Evolutionary conservation across 2,329 filamentous ascomycete genomes (phyloP).

Genomic region (Ceratocystiopsis sp.): DNA sequence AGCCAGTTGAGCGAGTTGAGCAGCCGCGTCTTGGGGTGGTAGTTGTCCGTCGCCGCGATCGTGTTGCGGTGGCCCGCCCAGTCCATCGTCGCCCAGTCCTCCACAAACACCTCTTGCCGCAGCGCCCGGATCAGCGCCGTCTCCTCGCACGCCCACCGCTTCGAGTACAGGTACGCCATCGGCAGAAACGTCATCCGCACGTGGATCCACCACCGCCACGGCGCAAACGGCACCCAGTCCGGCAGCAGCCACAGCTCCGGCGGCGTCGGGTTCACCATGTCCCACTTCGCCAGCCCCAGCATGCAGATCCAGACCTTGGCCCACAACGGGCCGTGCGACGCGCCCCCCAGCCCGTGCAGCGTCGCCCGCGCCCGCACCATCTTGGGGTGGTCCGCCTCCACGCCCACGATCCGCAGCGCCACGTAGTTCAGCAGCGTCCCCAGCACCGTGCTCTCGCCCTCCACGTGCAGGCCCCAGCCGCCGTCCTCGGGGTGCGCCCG

Average conservation of each 20-base stretch:
- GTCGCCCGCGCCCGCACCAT: constrained; percentile 73
- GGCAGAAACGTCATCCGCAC: constrained; percentile 92
- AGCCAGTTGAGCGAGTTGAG: constrained; percentile 66
- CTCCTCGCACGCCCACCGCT: constrained; percentile 59
- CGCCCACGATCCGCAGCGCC: constrained; percentile 62
- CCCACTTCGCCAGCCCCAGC: constrained; percentile 71
- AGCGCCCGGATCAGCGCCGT: constrained; percentile 58
- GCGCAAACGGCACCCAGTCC: constrained; percentile 77
- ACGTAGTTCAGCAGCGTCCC: constrained; percentile 84
- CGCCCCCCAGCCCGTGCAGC: constrained; percentile 74
- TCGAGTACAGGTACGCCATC: constrained; percentile 83
- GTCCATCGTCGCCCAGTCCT: constrained; percentile 61
- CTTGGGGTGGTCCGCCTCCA: constrained; percentile 63
- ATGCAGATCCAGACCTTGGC: constrained; percentile 90
- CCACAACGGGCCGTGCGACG: constrained; percentile 77
- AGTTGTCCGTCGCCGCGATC: constrained; percentile 69
- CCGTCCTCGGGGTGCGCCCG: constrained; percentile 74
- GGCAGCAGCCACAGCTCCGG: constrained; percentile 88
- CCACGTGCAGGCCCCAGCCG: constrained; percentile 95
- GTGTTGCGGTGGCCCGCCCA: constrained; percentile 67
- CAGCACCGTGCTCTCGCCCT: constrained; percentile 82
- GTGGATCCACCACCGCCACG: constrained; percentile 96
- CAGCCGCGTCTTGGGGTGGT: constrained; percentile 78
- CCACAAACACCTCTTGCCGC: constrained; percentile 64
- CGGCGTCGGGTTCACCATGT: constrained; percentile 84